phyloP scores from a whole-genome alignment of 768 basidiomycete species.

The Pulveroboletus sp. region DNA sequence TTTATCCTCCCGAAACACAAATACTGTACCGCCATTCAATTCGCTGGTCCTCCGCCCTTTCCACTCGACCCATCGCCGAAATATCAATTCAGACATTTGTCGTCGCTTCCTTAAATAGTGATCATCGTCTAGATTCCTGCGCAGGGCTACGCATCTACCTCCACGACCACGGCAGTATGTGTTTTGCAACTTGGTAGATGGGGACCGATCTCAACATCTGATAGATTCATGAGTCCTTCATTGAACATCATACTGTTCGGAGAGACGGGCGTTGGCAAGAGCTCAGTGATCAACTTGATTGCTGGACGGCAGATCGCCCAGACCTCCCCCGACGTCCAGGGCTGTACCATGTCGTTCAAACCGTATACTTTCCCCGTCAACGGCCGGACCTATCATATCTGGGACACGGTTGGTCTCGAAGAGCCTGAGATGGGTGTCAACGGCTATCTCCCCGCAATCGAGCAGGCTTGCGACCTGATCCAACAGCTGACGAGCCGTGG shows the following conservation, averaged over 20 bases:
- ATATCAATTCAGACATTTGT: neutral
- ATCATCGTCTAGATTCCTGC: too few species aligned
- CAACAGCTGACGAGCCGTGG: conserved; percentile 22
- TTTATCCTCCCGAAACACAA: conserved; percentile 13
- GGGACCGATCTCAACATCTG: conserved; percentile 13
- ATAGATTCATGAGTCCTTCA: conserved; percentile 12
- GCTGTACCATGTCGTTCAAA: conserved; percentile 37
- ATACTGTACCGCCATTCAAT: conserved; percentile 9
- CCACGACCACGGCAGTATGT: conserved; percentile 9
- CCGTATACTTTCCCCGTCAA: conserved; percentile 25
- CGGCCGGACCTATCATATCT: conserved; percentile 21
- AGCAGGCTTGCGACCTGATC: conserved; percentile 33
- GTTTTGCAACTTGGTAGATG: conserved; percentile 4
- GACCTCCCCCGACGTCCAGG: conserved; percentile 27
- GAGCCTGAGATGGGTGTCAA: conserved; percentile 26
- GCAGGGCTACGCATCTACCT: too few species aligned
- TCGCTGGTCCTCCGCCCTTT: neutral
- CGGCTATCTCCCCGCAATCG: conserved; percentile 28
- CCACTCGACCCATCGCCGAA: conserved; percentile 3
- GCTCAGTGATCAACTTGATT: conserved; percentile 34
- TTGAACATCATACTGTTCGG: conserved; percentile 45
- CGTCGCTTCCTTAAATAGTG: neutral
- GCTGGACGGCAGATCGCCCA: conserved; percentile 23
- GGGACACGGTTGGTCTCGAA: conserved; percentile 37
- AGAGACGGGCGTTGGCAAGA: conserved; percentile 39